Conservation (phyloP, 805 yeast species). For the Candida saitoana region DNA sequence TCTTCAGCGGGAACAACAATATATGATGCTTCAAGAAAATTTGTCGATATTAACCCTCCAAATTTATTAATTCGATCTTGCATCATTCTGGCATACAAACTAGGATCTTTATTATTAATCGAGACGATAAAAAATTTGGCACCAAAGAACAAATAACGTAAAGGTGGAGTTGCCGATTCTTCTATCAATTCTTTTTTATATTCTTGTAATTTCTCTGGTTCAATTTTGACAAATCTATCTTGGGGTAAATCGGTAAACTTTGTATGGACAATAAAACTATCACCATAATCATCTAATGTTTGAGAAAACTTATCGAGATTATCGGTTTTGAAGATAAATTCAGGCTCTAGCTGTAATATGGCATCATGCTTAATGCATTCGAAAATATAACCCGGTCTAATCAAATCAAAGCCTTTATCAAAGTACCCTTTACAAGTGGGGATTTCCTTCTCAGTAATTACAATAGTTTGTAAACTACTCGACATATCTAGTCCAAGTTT, state of each 20-base stretch:
- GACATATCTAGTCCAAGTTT: slow-evolving; percentile 14
- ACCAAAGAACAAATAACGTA: slow-evolving; percentile 31
- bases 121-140: slow-evolving; percentile 29
- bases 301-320: slow-evolving; percentile 18
- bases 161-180: slow-evolving; percentile 14
- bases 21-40: slow-evolving; percentile 7
- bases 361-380: slow-evolving; percentile 50
- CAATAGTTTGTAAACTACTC: slow-evolving; percentile 1
- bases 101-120: background rate
- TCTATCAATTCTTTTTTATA: slow-evolving; percentile 13
- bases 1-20: slow-evolving; percentile 11
- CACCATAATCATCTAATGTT: slow-evolving; percentile 59
- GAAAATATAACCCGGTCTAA: slow-evolving; percentile 68
- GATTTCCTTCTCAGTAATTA: slow-evolving; percentile 10
- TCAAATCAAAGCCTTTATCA: slow-evolving; percentile 50
- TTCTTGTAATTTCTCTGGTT: slow-evolving; percentile 3
- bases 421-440: slow-evolving; percentile 25
- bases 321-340: slow-evolving; percentile 47
- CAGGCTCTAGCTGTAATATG: slow-evolving; percentile 56
- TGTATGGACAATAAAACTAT: slow-evolving; percentile 44
- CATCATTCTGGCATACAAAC: slow-evolving; percentile 4
- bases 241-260: slow-evolving; percentile 11
- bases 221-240: slow-evolving; percentile 8
- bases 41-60: slow-evolving; percentile 30
- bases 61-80: slow-evolving; percentile 39